Conservation (phyloP, 1,284 basidiomycete genomes). For the Singerocomus inundabilis region DNA sequence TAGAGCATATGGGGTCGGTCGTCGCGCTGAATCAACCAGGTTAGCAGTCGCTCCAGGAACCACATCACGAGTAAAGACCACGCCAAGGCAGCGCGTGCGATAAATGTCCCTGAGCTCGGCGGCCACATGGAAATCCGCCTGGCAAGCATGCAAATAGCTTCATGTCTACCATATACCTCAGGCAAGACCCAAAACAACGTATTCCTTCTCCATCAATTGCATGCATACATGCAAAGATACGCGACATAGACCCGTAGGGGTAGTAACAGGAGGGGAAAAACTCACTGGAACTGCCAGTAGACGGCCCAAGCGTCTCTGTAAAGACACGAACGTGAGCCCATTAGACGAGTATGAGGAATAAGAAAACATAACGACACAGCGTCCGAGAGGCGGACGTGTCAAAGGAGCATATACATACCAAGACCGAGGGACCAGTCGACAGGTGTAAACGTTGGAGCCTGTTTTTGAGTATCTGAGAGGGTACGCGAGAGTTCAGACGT, state of each 20-base stretch:
- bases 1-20: conserved; percentile 1
- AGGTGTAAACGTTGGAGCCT: conserved; percentile 3
- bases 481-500: background rate
- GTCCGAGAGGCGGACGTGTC: background rate
- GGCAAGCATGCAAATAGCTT: background rate
- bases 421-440: conserved; percentile 11
- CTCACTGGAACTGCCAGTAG: conserved; percentile 9
- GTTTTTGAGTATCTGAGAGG: background rate
- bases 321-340: background rate
- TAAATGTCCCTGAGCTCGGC: background rate
- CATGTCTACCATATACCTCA: background rate
- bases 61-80: background rate
- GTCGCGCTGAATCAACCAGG: conserved; percentile 4
- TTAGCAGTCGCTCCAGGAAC: conserved; percentile 10
- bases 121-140: background rate
- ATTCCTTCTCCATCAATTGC: background rate
- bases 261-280: background rate
- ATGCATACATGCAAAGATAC: background rate
- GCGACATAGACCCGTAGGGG: background rate
- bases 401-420: conserved; percentile 4
- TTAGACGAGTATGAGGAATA: background rate
- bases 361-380: background rate
- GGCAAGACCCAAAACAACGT: background rate
- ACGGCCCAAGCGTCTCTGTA: conserved; percentile 1
- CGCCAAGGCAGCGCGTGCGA: background rate